phyloP scores from a whole-genome alignment of 441 rosid genomes.

The Adansonia madagascariensis region DNA sequence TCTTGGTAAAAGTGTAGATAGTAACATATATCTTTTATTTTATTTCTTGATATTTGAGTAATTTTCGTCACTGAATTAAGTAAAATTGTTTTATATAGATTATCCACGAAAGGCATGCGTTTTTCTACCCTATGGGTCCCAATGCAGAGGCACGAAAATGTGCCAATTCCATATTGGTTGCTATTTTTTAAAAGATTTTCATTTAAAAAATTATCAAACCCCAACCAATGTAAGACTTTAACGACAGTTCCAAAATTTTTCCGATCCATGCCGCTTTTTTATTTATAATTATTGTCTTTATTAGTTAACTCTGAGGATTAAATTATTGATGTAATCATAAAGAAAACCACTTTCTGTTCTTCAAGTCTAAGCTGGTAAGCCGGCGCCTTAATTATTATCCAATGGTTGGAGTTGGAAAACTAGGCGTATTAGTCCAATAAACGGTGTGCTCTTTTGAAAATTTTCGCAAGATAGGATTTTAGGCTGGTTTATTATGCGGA shows the following conservation, averaged over 20 bases:
- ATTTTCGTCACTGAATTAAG: too few species aligned
- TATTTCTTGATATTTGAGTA: too few species aligned
- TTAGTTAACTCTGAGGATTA: too few species aligned
- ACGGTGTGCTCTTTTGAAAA: not conserved
- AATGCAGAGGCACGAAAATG: not conserved
- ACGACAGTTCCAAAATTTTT: not conserved
- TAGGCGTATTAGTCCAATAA: not conserved
- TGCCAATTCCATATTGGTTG: not conserved
- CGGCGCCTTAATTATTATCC: too few species aligned
- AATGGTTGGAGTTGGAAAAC: not conserved
- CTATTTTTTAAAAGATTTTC: not conserved
- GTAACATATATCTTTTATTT: too few species aligned
- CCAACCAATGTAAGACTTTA: not conserved
- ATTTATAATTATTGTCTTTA: too few species aligned
- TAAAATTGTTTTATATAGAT: not conserved
- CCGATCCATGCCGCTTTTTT: not conserved
- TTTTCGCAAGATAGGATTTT: not conserved
- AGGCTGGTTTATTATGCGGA: not conserved
- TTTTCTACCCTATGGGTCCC: too few species aligned
- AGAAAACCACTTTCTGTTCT: too few species aligned
- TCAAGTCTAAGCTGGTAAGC: too few species aligned
- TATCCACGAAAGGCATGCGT: too few species aligned
- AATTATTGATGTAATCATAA: too few species aligned
- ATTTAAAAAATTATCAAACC: not conserved
- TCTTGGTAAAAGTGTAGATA: too few species aligned